phyloP scores from a whole-genome alignment of 2,329 filamentous ascomycete species.

The Talaromyces sp. region DNA sequence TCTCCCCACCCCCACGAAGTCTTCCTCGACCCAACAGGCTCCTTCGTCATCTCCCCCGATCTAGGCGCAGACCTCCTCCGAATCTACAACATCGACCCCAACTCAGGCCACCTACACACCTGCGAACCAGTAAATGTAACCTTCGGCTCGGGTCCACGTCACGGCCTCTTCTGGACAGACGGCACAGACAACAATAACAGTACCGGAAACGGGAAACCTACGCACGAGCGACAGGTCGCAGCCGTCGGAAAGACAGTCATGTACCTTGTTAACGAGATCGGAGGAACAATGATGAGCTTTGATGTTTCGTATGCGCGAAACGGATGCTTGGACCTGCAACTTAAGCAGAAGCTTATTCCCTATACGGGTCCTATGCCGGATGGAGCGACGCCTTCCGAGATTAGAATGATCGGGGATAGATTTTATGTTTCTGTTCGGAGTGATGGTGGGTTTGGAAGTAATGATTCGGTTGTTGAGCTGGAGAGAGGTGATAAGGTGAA shows the following conservation, averaged over 20 bases:
- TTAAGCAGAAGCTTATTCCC: constrained; percentile 28
- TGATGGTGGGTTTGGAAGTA: constrained; percentile 30
- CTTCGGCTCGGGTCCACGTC: constrained; percentile 65
- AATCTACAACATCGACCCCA: constrained; percentile 57
- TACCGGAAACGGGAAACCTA: neutral
- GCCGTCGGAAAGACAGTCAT: constrained; percentile 27
- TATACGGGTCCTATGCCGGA: constrained; percentile 32
- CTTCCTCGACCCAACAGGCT: constrained; percentile 65
- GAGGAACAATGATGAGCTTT: constrained; percentile 56
- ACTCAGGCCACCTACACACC: constrained; percentile 48
- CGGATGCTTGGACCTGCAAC: constrained; percentile 31
- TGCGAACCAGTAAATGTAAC: constrained; percentile 48
- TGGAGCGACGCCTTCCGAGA: constrained; percentile 31
- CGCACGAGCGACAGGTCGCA: constrained; percentile 15
- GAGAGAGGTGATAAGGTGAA: constrained; percentile 55
- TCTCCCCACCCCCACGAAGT: constrained; percentile 66
- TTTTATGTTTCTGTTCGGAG: constrained; percentile 38
- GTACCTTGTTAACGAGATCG: constrained; percentile 62
- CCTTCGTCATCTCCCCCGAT: constrained; percentile 67
- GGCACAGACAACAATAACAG: constrained; percentile 3
- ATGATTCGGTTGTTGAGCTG: constrained; percentile 36
- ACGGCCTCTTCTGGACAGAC: constrained; percentile 59
- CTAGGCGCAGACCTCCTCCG: constrained; percentile 66
- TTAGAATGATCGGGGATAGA: constrained; percentile 22
- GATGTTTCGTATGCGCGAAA: constrained; percentile 31